A percentile compares a stretch with the other conserved stretches of the same genome.
These are phyloP conservation scores for Ehretia macrophylla DNA, from an alignment of 257 asterid species.

Conservation along the genomic window DNA sequence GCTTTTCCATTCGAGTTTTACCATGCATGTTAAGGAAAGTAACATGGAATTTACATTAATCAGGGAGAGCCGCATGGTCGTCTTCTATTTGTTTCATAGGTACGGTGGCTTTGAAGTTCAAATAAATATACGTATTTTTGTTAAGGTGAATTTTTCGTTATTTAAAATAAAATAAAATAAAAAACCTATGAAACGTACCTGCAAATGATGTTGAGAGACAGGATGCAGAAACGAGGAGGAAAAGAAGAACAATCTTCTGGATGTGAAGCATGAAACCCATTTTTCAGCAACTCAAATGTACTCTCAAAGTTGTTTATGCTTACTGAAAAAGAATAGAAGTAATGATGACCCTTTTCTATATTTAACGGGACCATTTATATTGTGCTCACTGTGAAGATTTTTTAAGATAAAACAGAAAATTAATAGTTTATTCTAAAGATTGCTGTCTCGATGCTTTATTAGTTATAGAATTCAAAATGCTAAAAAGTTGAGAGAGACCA, in stretches of 20 bases:
- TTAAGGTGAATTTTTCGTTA: too few relatives aligned
- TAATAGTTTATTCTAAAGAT: constrained; percentile 4
- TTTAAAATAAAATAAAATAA: neutral
- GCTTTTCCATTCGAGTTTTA: too few relatives aligned
- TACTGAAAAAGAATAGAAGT: constrained; percentile 17
- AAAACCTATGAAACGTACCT: constrained; percentile 26
- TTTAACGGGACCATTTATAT: constrained; percentile 14
- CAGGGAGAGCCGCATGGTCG: too few relatives aligned
- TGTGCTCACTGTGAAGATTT: neutral
- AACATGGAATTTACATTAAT: too few relatives aligned
- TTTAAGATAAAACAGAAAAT: constrained; percentile 13
- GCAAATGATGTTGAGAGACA: constrained; percentile 54
- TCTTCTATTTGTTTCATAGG: too few relatives aligned
- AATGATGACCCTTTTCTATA: constrained; percentile 21
- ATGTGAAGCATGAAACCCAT: constrained; percentile 38
- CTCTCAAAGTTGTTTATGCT: constrained; percentile 18
- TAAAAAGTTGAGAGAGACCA: constrained; percentile 53
- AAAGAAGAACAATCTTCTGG: constrained; percentile 52
- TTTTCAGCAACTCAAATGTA: constrained; percentile 17
- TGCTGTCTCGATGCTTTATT: constrained; percentile 18
- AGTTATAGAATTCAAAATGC: constrained; percentile 25
- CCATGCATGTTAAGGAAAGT: too few relatives aligned
- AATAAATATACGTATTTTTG: too few relatives aligned
- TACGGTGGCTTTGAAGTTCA: too few relatives aligned
- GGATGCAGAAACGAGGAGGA: constrained; percentile 59